Conservation (phyloP, 768 basidiomycete species). For the Amanita fuliginea region DNA sequence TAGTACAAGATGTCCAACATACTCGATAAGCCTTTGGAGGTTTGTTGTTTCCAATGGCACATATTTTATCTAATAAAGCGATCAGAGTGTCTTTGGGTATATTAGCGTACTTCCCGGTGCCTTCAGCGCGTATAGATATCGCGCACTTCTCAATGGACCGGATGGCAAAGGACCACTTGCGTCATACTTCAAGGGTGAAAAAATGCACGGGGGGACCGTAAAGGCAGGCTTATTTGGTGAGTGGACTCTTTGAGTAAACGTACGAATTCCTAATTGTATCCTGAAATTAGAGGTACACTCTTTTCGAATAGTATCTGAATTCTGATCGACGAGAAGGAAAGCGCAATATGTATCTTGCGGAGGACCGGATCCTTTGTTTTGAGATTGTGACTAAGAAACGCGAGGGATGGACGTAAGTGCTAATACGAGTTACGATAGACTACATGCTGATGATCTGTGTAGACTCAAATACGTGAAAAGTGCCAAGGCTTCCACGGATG, state of each 20-base stretch:
- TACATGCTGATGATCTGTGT: neutral
- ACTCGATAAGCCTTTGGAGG: slow-evolving; percentile 90
- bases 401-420: slow-evolving; percentile 68
- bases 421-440: slow-evolving; percentile 6
- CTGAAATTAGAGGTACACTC: slow-evolving; percentile 2
- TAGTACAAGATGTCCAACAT: slow-evolving; percentile 95
- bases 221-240: slow-evolving; percentile 61
- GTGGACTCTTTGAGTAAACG: slow-evolving; percentile 8
- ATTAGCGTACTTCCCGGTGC: slow-evolving; percentile 87
- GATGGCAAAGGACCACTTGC: slow-evolving; percentile 86
- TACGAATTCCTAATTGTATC: neutral
- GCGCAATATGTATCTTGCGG: slow-evolving; percentile 88
- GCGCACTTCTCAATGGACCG: slow-evolving; percentile 75
- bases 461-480: slow-evolving; percentile 86
- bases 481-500: slow-evolving; percentile 94
- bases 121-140: slow-evolving; percentile 87
- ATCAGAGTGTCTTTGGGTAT: slow-evolving; percentile 72
- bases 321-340: slow-evolving; percentile 22
- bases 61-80: neutral
- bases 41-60: slow-evolving; percentile 20
- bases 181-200: slow-evolving; percentile 90
- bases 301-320: neutral
- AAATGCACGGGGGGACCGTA: slow-evolving; percentile 58
- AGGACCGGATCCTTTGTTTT: slow-evolving; percentile 87
- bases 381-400: slow-evolving; percentile 87